Evolutionary conservation across 2,329 filamentous ascomycete genomes (phyloP), one percentile per base, ranked within the genome.

Genomic region (Colletotrichum sp.): DNA sequence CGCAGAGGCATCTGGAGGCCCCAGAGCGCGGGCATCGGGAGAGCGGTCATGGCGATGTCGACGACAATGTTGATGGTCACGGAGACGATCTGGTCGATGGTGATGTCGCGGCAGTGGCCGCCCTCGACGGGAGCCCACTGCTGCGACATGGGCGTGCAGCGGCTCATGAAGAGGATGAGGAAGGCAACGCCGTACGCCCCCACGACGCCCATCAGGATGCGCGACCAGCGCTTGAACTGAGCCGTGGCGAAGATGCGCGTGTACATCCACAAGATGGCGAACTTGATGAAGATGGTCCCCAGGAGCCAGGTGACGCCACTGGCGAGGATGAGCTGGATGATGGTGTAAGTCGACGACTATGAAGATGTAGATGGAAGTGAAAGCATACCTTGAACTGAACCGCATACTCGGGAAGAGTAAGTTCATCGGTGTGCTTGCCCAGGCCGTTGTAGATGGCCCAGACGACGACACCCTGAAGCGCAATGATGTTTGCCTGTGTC

Each of bases 1-100:
- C 81, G 81, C 31, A 77, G 69, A 1, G 81, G 81, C 82, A 87
- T 84, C 66, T 84, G 81, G 21, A 87, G 78, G 15, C 81, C 80
- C 84, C 84, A 86, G 1, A 87, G 81, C 77, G 84, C 82, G 8
- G 84, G 81, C 38, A 84, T 80, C 4, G 85, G 85, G 12, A 87
- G 81, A 47, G 82, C 80, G 24, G 86, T 78, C 27, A 87, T 79
- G 63, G 83, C 81, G 70, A 80, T 3, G 66, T 82, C 80, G n/a
- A 82, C 47, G 36, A 78, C 7, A 16, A 81, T 61, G 66, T 81
- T 82, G 21, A 78, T 70, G 6, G 71, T 73, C 21, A 80, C 70
- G 12, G 79, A 78, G 54, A 78, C 69, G 64, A 76, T 74, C 59
- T 81, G 78, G 15, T 72, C 61, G 58, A 75, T 72, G 13, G 73